Percentiles rank a stretch among this genome's conserved stretches.
phyloP scores from a whole-genome alignment of 2,329 filamentous ascomycete genomes.

The Fusarium albidum region DNA sequence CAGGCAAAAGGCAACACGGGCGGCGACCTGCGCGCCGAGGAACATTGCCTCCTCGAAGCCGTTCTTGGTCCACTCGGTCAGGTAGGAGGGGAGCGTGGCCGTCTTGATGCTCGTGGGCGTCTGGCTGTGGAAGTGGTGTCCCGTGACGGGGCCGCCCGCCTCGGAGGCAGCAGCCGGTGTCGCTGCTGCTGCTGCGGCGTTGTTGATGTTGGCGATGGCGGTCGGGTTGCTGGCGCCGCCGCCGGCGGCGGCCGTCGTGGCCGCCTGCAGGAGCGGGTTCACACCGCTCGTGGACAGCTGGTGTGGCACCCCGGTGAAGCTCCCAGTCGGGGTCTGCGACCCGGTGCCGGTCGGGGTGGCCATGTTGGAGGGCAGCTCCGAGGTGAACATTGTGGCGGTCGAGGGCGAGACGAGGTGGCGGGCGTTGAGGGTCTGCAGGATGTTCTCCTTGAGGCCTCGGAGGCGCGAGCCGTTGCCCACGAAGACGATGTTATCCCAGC shows the following conservation, averaged over 20 bases:
- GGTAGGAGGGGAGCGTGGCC: slow-evolving; percentile 81
- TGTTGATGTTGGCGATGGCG: slow-evolving; percentile 51
- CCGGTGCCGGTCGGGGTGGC: slow-evolving; percentile 91
- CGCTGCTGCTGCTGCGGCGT: slow-evolving; percentile 44
- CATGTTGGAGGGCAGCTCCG: slow-evolving; percentile 92
- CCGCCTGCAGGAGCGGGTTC: slow-evolving; percentile 91
- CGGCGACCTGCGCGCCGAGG: slow-evolving; percentile 86
- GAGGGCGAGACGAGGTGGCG: slow-evolving; percentile 92
- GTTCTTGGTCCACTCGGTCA: slow-evolving; percentile 88
- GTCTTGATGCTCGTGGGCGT: slow-evolving; percentile 87
- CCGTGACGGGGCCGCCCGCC: slow-evolving; percentile 44
- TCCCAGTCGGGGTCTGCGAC: slow-evolving; percentile 83
- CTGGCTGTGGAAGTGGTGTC: slow-evolving; percentile 67
- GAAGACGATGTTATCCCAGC: slow-evolving; percentile 93
- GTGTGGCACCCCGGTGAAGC: slow-evolving; percentile 61
- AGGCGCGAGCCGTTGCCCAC: slow-evolving; percentile 84
- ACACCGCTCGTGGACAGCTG: slow-evolving; percentile 69
- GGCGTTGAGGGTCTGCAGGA: slow-evolving; percentile 78
- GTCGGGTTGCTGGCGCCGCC: slow-evolving; percentile 53
- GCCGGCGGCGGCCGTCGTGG: slow-evolving; percentile 74
- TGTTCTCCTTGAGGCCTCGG: slow-evolving; percentile 86
- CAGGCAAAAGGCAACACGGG: slow-evolving; percentile 66
- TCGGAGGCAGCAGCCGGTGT: slow-evolving; percentile 53
- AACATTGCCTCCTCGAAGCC: slow-evolving; percentile 84
- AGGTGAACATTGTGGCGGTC: slow-evolving; percentile 95